A percentile compares a stretch with the other conserved stretches of the same genome.
These are phyloP conservation scores for Parafenestella ontariensis DNA, from an alignment of 2,329 filamentous ascomycete species.

Conservation along the genomic window DNA sequence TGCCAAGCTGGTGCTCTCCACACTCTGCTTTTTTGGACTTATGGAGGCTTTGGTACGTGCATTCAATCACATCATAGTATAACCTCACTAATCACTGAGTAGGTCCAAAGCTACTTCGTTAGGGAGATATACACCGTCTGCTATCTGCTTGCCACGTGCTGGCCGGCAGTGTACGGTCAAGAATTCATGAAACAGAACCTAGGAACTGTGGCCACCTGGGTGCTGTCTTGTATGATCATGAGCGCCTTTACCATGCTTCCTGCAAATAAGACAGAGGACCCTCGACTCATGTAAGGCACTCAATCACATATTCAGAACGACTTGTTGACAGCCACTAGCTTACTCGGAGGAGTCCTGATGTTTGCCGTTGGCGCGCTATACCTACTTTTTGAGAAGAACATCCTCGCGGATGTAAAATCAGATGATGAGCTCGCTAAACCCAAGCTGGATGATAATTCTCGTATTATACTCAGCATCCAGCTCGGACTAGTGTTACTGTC, in stretches of 20 bases:
- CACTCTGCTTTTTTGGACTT: slow-evolving; percentile 72
- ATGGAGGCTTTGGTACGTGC: slow-evolving; percentile 72
- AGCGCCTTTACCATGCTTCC: slow-evolving; percentile 89
- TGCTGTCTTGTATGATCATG: slow-evolving; percentile 79
- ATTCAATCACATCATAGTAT: not conserved
- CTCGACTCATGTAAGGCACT: slow-evolving; percentile 73
- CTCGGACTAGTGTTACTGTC: slow-evolving; percentile 80
- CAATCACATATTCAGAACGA: too few species aligned
- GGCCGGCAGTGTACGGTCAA: slow-evolving; percentile 77
- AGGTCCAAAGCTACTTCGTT: slow-evolving; percentile 92
- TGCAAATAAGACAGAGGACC: slow-evolving; percentile 82
- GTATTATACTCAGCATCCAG: slow-evolving; percentile 71
- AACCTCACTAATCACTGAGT: slow-evolving; percentile 3
- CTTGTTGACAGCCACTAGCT: slow-evolving; percentile 54
- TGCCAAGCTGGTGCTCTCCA: slow-evolving; percentile 68
- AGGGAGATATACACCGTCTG: slow-evolving; percentile 84
- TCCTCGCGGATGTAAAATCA: slow-evolving; percentile 55
- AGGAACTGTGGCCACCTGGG: slow-evolving; percentile 73
- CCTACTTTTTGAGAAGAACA: slow-evolving; percentile 76
- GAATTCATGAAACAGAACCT: slow-evolving; percentile 73
- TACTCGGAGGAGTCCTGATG: slow-evolving; percentile 81
- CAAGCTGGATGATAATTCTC: slow-evolving; percentile 58
- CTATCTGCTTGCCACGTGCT: slow-evolving; percentile 77
- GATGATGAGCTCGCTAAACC: slow-evolving; percentile 36
- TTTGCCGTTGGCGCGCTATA: slow-evolving; percentile 77